Evolutionary conservation across 345 rosid species (phyloP).

Genomic region (Populus simonii): DNA sequence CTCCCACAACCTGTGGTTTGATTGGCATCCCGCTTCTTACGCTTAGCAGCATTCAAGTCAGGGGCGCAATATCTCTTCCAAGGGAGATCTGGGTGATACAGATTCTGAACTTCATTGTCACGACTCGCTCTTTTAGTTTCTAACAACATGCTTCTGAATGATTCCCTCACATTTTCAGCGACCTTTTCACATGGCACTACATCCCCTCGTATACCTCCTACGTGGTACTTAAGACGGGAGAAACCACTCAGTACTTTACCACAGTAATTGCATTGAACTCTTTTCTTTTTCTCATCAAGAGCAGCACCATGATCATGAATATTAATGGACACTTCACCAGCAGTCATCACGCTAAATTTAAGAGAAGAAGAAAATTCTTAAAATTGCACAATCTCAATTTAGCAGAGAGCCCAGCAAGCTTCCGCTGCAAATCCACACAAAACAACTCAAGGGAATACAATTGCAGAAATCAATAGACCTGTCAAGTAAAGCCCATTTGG

Average conservation of each 20-base stretch:
- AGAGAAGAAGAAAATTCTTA: background rate
- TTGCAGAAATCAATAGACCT: no score
- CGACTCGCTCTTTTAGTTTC: slow-evolving; percentile 1
- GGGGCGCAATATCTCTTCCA: slow-evolving; percentile 21
- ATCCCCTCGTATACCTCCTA: slow-evolving; percentile 45
- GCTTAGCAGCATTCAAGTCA: slow-evolving; percentile 9
- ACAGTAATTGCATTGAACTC: slow-evolving; percentile 53
- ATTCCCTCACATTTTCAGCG: slow-evolving; percentile 32
- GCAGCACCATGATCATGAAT: slow-evolving; percentile 38
- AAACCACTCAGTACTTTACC: slow-evolving; percentile 30
- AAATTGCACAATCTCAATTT: background rate
- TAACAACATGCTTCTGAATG: slow-evolving; percentile 18
- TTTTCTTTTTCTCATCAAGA: slow-evolving; percentile 19
- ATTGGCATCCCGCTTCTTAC: slow-evolving; percentile 1
- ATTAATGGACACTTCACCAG: slow-evolving; percentile 3
- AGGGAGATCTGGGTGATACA: slow-evolving; percentile 18
- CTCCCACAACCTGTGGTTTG: background rate
- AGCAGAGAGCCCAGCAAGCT: background rate
- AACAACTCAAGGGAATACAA: no score
- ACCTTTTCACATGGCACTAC: slow-evolving; percentile 43
- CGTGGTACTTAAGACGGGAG: slow-evolving; percentile 41
- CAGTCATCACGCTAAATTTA: slow-evolving; percentile 5
- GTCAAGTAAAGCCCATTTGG: no score
- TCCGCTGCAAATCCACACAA: background rate
- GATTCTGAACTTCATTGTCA: slow-evolving; percentile 16